A percentile compares a stretch with the other conserved stretches of the same genome.
Conservation (phyloP, 345 rosid species). For the Eucalyptus microcorys region DNA sequence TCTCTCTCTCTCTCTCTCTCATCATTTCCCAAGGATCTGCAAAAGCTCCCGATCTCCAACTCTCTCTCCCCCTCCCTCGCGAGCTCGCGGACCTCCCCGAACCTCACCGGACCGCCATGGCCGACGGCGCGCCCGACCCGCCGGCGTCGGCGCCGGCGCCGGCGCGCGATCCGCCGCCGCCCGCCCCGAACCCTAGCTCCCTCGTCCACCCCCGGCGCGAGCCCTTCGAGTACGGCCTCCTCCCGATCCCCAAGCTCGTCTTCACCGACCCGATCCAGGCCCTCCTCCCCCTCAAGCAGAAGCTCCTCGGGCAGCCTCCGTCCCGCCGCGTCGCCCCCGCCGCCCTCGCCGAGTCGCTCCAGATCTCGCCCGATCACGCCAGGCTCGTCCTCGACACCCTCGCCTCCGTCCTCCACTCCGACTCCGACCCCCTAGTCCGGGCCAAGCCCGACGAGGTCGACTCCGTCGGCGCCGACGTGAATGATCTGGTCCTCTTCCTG, state of each 20-base stretch:
- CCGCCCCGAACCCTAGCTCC: constrained; percentile 25
- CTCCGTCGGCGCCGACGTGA: constrained; percentile 65
- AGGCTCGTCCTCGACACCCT: constrained; percentile 81
- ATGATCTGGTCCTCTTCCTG: constrained; percentile 75
- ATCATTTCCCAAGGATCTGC: constrained; percentile 23
- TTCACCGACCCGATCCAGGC: constrained; percentile 76
- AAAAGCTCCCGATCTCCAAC: background rate
- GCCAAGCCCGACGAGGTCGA: constrained; percentile 45
- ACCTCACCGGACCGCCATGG: constrained; percentile 13
- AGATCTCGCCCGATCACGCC: constrained; percentile 87
- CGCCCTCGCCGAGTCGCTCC: constrained; percentile 61
- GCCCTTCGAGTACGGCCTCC: constrained; percentile 93
- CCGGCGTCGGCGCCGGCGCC: constrained; percentile 35
- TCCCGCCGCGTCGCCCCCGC: constrained; percentile 49
- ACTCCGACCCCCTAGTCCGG: constrained; percentile 58
- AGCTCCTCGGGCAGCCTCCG: constrained; percentile 21
- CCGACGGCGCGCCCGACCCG: constrained; percentile 33
- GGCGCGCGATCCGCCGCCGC: constrained; percentile 19
- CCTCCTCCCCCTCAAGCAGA: constrained; percentile 59
- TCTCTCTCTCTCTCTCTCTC: background rate
- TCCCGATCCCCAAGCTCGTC: constrained; percentile 87
- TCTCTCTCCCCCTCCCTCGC: background rate
- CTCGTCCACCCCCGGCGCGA: constrained; percentile 79
- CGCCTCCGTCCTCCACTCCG: constrained; percentile 74
- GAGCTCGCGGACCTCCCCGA: background rate